phyloP scores from a whole-genome alignment of 106 monocot species.

The Acorus gramineus region DNA sequence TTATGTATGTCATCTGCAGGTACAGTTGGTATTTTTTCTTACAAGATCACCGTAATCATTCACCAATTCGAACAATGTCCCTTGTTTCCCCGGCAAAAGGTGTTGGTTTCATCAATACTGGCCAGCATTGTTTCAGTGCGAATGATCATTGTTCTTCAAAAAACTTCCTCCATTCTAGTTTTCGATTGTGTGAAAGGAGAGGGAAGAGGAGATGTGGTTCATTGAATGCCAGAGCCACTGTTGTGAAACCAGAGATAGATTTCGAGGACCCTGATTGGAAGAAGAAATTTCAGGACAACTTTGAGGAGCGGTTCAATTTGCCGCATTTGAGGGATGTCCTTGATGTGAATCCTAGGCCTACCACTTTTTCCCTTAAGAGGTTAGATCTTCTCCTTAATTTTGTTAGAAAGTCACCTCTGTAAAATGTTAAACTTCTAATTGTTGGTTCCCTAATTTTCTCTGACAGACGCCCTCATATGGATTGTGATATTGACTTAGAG shows the following conservation, averaged over 20 bases:
- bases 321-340: conserved; percentile 63
- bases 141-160: conserved; percentile 3
- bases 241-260: conserved; percentile 29
- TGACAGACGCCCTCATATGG: too few species aligned
- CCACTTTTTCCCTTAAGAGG: conserved; percentile 50
- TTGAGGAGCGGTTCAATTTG: conserved; percentile 49
- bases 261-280: conserved; percentile 60
- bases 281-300: conserved; percentile 43
- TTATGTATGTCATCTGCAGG: too few species aligned
- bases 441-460: too few species aligned
- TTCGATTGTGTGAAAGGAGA: conserved; percentile 14
- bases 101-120: conserved; percentile 9
- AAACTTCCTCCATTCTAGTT: conserved; percentile 2
- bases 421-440: too few species aligned
- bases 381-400: too few species aligned
- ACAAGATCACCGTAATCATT: not conserved
- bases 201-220: conserved; percentile 5
- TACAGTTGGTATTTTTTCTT: too few species aligned
- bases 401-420: too few species aligned
- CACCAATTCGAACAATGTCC: conserved; percentile 21
- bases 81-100: conserved; percentile 18
- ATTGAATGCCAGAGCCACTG: conserved; percentile 21
- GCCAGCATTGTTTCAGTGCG: conserved; percentile 11
- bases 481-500: too few species aligned
- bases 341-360: conserved; percentile 50